Evolutionary conservation across 805 yeast genomes (phyloP), one percentile per base, ranked within the genome.

Genomic region (Suhomyces pyralidae): DNA sequence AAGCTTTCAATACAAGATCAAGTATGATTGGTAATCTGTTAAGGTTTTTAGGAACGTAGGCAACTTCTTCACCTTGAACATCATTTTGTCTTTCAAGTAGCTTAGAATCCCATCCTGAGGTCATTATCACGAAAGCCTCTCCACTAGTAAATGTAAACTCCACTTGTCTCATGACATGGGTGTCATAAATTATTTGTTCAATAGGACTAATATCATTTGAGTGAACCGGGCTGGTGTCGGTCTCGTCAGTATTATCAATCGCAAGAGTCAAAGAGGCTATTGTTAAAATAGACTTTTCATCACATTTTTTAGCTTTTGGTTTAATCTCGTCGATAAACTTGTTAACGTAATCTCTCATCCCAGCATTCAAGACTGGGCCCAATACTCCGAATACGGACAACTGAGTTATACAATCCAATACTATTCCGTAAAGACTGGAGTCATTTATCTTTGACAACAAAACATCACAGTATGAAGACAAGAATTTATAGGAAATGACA

Each of bases 71-170:
- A 12, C 73, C 80, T 48, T 73, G 79, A 19, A 88, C 72, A 61
- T 88, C 96, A 45, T 83, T 61, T 12, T 78, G 70, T 45, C 80
- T 77, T 25, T 65, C 62, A 57, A 90, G 67, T 12, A 78, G 74
- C 26, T 71, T 75, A 1, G 96, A 85, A 2, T 77, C 66, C 94
- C 96, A 87, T 0, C 97, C 96, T 17, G 83, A 78, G 0, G 89
- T 85, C 5, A 87, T 61, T 12, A 89, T 74, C 24, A 88, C 77
- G 17, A 92, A 68, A 0, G 96, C 91, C 64, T 93, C 98, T 50
- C 98, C 97, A 46, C 85, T 79, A 0, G 90, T 78, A 58, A 93
- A 90, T 19, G 86, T 69, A 48, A 76, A 81, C 55, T 93, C 97
- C n/a, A 83, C 74, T 55, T 88, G 90, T 56, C 87, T 90, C 0